These are phyloP conservation scores for Acorus calamus DNA, from an alignment of 106 monocot species.

Conservation along the genomic window DNA sequence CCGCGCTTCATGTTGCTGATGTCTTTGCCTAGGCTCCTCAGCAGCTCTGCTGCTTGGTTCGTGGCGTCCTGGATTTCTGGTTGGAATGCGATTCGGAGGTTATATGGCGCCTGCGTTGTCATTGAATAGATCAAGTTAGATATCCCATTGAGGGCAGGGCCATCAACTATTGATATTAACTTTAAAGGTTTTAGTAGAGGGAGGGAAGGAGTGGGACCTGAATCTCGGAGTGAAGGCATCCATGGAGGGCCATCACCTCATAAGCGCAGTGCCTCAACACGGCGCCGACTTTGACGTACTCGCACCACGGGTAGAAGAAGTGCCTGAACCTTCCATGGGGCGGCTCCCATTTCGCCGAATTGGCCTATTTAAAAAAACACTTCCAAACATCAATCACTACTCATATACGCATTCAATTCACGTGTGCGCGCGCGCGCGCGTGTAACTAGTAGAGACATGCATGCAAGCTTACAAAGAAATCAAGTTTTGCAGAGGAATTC, in stretches of 20 bases:
- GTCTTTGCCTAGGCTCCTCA: slow-evolving; percentile 53
- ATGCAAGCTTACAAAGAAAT: slow-evolving; percentile 33
- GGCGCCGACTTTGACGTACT: slow-evolving; percentile 62
- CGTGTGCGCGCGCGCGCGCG: too few species aligned
- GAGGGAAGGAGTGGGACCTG: slow-evolving; percentile 30
- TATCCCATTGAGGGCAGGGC: too few species aligned
- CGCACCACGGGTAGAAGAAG: slow-evolving; percentile 67
- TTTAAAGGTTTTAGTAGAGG: background rate
- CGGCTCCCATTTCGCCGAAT: slow-evolving; percentile 73
- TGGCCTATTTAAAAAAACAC: slow-evolving; percentile 28
- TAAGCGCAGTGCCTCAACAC: slow-evolving; percentile 66
- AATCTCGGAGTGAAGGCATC: slow-evolving; percentile 77
- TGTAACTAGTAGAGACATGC: too few species aligned
- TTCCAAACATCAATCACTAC: too few species aligned
- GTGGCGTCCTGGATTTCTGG: slow-evolving; percentile 49
- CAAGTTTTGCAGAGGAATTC: slow-evolving; percentile 55
- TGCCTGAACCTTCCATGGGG: slow-evolving; percentile 60
- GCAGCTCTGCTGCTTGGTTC: slow-evolving; percentile 50
- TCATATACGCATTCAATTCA: too few species aligned
- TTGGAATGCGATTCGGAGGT: slow-evolving; percentile 57
- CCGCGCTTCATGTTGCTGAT: slow-evolving; percentile 55
- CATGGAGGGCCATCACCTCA: slow-evolving; percentile 74
- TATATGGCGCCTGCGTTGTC: slow-evolving; percentile 55
- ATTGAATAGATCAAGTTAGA: too few species aligned
- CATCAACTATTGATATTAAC: too few species aligned